These are phyloP conservation scores for Termitomyces titanicus DNA, from an alignment of 768 basidiomycete genomes.

Conservation along the genomic window DNA sequence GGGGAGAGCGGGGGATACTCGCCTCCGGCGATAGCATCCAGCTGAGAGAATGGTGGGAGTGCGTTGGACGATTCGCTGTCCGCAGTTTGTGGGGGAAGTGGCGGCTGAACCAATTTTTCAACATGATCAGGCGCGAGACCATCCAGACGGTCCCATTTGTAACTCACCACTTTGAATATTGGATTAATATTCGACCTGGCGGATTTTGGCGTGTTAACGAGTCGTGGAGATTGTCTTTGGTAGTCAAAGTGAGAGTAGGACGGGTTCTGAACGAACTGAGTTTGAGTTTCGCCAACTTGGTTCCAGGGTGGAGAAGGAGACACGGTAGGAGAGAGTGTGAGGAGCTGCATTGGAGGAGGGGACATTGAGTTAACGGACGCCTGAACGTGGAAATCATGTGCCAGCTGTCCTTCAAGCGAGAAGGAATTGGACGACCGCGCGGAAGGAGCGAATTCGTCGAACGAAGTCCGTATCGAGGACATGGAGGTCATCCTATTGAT, in stretches of 20 bases:
- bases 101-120: conserved; percentile 42
- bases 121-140: conserved; percentile 31
- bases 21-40: conserved; percentile 81
- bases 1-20: conserved; percentile 72
- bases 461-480: conserved; percentile 71
- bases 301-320: conserved; percentile 56
- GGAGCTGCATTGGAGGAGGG: conserved; percentile 71
- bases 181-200: conserved; percentile 76
- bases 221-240: conserved; percentile 54
- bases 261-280: conserved; percentile 25
- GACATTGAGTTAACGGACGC: conserved; percentile 70
- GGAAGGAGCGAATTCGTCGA: conserved; percentile 70
- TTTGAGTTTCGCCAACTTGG: conserved; percentile 38
- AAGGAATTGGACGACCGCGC: conserved; percentile 79
- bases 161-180: conserved; percentile 88
- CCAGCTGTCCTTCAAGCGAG: conserved; percentile 71
- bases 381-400: conserved; percentile 69
- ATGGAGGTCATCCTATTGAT: conserved; percentile 76
- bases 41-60: conserved; percentile 64
- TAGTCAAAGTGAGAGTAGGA: conserved; percentile 48
- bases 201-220: conserved; percentile 58
- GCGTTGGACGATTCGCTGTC: conserved; percentile 23
- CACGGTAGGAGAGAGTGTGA: conserved; percentile 67
- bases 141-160: conserved; percentile 34
- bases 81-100: conserved; percentile 43